Base-by-base conservation (phyloP, 331 rosid species). In the Rhamnella rubrinervis region DNA sequence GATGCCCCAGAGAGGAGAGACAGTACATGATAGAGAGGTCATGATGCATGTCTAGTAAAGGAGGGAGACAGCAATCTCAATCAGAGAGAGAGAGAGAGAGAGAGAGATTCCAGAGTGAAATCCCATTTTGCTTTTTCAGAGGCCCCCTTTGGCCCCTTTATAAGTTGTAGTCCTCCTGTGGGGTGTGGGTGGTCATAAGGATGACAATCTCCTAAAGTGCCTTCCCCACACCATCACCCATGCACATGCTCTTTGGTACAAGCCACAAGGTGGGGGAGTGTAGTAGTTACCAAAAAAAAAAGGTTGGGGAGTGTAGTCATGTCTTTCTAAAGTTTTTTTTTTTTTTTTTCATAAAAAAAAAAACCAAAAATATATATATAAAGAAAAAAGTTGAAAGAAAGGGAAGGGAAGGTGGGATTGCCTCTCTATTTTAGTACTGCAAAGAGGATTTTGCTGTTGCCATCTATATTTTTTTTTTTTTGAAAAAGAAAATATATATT, bases 21-120 rank as follows among this genome's bases (percentile, higher is more conserved):
- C 95, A 87, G 79, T 82, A 76, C 82, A 83, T 82, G 92, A 85
- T 81, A 75, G 75, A 84, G 79, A 68, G 79, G 49, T 84, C 86
- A 92, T 87, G 87, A 89, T 92, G 77, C 78, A 71, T 92, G 96
- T 92, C 95, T 77, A 65, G 47, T 70, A 87, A 89, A 92, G 49
- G 49, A 11, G 92, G 39, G 70, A 79, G 71, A 79, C 71, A 83
- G 75, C 80, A 67, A 70, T 88, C 97, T 81, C 88, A 77, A 83
- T 88, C 86, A 84, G 31, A 26, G 31, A 26, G 31, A 26, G 31
- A 3, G 31, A 26, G 31, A 26, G 2, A 1, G 31, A 26, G 35
- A 28, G 35, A 52, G 65, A 87, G 86, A 90, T 85, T 84, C 85
- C 41, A 86, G 63, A 75, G 80, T 75, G 78, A 82, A 84, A 83